Percentiles rank a stretch among this genome's conserved stretches.
These are phyloP conservation scores for Daedaleopsis nitida DNA, from an alignment of 768 basidiomycete genomes.

Conservation along the genomic window DNA sequence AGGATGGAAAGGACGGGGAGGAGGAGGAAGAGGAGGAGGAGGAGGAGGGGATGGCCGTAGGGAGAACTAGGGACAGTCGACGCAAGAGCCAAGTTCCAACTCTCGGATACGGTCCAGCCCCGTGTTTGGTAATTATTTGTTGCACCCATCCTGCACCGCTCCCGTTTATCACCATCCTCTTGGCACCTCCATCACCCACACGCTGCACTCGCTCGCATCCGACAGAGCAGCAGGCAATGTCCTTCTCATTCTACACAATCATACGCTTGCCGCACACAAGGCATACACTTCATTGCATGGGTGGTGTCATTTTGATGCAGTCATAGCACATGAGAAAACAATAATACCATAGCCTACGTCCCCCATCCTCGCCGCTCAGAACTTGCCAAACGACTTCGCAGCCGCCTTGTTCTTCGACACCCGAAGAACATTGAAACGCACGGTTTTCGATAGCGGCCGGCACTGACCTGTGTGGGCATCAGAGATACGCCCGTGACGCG, in stretches of 20 bases:
- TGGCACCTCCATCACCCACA: constrained; percentile 1
- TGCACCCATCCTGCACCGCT: constrained; percentile 8
- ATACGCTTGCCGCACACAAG: constrained; percentile 13
- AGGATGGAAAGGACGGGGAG: constrained; percentile 3
- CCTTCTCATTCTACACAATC: constrained; percentile 12
- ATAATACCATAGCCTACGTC: constrained; percentile 31
- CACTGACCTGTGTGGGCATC: constrained; percentile 75
- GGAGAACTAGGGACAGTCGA: constrained; percentile 13
- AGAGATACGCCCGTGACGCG: neutral
- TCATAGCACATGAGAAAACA: constrained; percentile 34
- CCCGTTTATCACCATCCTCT: neutral
- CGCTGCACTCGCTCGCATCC: neutral
- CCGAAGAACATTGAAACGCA: constrained; percentile 98
- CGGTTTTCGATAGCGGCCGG: constrained; percentile 97
- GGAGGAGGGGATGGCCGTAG: too few relatives aligned
- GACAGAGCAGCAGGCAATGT: neutral
- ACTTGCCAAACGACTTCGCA: constrained; percentile 93
- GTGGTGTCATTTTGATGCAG: constrained; percentile 33
- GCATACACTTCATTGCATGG: constrained; percentile 6
- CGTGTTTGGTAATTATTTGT: constrained; percentile 27
- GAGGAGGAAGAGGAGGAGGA: neutral
- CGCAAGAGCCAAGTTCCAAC: constrained; percentile 12
- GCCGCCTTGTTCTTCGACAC: constrained; percentile 93
- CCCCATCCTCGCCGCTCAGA: constrained; percentile 43
- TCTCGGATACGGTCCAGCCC: constrained; percentile 11